phyloP scores from a whole-genome alignment of 2,329 filamentous ascomycete species.

The Penicillium sp. region DNA sequence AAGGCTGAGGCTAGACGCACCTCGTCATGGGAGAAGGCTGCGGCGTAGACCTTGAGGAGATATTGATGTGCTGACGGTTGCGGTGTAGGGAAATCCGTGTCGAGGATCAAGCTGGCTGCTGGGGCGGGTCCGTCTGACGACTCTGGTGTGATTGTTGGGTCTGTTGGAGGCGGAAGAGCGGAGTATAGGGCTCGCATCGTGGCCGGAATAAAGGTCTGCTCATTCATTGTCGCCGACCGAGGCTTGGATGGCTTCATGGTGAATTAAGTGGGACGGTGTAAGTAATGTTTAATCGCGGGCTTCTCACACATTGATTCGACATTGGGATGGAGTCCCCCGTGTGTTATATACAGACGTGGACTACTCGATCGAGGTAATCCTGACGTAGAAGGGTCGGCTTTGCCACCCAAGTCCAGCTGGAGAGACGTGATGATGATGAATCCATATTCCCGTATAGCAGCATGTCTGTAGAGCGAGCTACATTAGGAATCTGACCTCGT shows the following conservation, averaged over 20 bases:
- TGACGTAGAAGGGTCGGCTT: too few relatives aligned
- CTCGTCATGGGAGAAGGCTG: slow-evolving; percentile 42
- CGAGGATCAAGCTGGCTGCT: slow-evolving; percentile 33
- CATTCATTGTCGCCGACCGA: slow-evolving; percentile 32
- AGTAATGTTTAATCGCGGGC: too few relatives aligned
- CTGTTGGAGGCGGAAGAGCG: slow-evolving; percentile 22
- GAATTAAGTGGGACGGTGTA: neutral
- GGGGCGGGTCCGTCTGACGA: slow-evolving; percentile 8
- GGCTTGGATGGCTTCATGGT: slow-evolving; percentile 19
- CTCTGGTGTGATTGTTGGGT: slow-evolving; percentile 4
- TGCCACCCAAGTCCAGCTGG: too few relatives aligned
- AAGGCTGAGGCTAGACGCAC: slow-evolving; percentile 27
- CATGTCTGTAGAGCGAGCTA: too few relatives aligned
- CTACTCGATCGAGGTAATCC: too few relatives aligned
- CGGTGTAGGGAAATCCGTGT: slow-evolving; percentile 38
- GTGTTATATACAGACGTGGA: too few relatives aligned
- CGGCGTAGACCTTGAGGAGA: slow-evolving; percentile 41
- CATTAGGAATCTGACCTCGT: too few relatives aligned
- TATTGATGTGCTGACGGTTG: slow-evolving; percentile 38
- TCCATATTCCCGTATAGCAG: too few relatives aligned
- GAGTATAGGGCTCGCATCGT: slow-evolving; percentile 43
- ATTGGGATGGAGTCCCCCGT: too few relatives aligned
- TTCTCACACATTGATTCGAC: too few relatives aligned
- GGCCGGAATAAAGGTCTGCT: slow-evolving; percentile 36
- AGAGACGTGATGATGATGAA: too few relatives aligned